Conservation (phyloP, 176 grass and related monocot genomes). For the Triticum timopheevii region DNA sequence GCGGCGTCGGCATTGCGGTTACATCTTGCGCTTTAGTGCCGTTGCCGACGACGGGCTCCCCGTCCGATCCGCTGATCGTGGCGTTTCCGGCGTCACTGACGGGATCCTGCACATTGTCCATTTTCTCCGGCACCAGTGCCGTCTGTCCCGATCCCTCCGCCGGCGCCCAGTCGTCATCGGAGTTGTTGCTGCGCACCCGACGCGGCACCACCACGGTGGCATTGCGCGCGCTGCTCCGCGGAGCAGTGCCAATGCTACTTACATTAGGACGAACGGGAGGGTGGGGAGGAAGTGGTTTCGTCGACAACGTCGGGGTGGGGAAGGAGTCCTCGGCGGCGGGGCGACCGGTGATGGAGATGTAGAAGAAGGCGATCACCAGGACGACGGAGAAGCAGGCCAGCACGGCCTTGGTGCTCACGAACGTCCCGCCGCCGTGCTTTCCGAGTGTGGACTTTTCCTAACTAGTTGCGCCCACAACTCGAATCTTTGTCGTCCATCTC, state of each 20-base stretch:
- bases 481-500: too few relatives aligned
- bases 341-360: constrained; percentile 13
- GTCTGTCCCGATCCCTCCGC: neutral
- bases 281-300: neutral
- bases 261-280: neutral
- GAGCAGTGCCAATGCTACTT: neutral
- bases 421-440: neutral
- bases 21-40: neutral
- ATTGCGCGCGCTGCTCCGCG: neutral
- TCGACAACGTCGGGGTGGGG: constrained; percentile 19
- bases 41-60: neutral
- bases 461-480: too few relatives aligned
- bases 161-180: neutral
- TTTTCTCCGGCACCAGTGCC: neutral
- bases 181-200: neutral
- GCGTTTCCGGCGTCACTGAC: neutral
- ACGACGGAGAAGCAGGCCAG: constrained; percentile 20
- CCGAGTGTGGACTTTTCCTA: neutral
- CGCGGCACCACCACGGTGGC: neutral
- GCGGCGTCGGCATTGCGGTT: neutral
- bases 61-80: constrained; percentile 9
- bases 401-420: constrained; percentile 19
- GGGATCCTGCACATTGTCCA: neutral
- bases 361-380: constrained; percentile 40
- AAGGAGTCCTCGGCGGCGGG: constrained; percentile 4